Conservation (phyloP, 768 basidiomycete species). For the Calocera cornea region DNA sequence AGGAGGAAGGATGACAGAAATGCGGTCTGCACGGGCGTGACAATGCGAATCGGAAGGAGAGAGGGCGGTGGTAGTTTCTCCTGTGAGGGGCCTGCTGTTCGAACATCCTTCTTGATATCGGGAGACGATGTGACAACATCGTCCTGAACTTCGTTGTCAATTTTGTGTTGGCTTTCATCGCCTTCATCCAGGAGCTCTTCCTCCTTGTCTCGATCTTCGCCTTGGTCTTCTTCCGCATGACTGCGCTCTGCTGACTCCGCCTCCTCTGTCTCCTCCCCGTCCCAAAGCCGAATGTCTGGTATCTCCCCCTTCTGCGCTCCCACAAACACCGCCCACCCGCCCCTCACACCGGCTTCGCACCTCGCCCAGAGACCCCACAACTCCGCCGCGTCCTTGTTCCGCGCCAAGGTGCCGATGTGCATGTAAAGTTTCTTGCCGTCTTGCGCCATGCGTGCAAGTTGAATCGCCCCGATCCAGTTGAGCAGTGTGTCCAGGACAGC, state of each 20-base stretch:
- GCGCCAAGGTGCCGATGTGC: background rate
- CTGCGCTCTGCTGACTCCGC: background rate
- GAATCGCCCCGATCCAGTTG: slow-evolving; percentile 1
- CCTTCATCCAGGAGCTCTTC: background rate
- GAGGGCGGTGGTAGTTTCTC: background rate
- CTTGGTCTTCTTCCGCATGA: background rate
- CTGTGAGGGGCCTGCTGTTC: background rate
- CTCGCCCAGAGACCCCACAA: background rate
- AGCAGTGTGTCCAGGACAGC: background rate
- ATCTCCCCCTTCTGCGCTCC: background rate
- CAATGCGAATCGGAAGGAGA: background rate
- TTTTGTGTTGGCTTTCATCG: background rate
- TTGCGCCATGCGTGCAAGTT: background rate
- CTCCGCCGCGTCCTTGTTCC: background rate
- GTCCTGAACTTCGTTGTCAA: background rate
- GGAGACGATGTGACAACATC: background rate
- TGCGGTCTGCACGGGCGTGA: background rate
- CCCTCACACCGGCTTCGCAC: background rate
- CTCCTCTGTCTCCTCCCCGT: background rate
- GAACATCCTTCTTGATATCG: background rate
- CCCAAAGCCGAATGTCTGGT: background rate
- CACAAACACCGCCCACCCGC: background rate
- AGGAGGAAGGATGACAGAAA: background rate
- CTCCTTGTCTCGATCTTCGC: background rate
- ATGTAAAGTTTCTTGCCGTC: background rate